phyloP scores from a whole-genome alignment of 805 yeast genomes.

The Wickerhamiella sorbophila region DNA sequence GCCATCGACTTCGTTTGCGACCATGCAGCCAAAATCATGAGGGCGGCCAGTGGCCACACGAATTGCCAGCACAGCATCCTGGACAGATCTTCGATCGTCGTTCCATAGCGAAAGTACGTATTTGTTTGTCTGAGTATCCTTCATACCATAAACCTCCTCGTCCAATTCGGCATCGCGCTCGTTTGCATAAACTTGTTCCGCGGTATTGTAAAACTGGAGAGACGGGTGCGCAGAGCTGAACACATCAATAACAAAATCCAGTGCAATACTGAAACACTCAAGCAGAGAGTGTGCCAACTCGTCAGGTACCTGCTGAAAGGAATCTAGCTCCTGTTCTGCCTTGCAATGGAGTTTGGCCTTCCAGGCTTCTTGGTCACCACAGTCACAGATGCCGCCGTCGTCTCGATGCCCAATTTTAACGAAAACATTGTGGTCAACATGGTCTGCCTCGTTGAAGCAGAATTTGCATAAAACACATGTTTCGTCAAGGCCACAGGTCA shows the following conservation, averaged over 20 bases:
- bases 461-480: conserved; percentile 69
- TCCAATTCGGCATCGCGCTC: conserved; percentile 26
- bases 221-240: conserved; percentile 17
- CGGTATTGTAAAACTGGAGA: conserved; percentile 17
- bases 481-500: conserved; percentile 65
- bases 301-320: conserved; percentile 27
- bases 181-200: conserved; percentile 21
- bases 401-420: conserved; percentile 43
- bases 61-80: conserved; percentile 58
- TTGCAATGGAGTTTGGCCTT: conserved; percentile 38
- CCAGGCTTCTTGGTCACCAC: conserved; percentile 87
- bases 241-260: conserved; percentile 25
- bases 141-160: conserved; percentile 34
- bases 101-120: conserved; percentile 55
- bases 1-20: conserved; percentile 45
- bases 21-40: conserved; percentile 54
- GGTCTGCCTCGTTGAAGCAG: conserved; percentile 59
- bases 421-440: conserved; percentile 57
- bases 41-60: conserved; percentile 49
- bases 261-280: conserved; percentile 15
- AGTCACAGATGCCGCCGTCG: conserved; percentile 72
- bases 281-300: conserved; percentile 40
- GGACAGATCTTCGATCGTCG: conserved; percentile 61
- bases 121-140: conserved; percentile 28
- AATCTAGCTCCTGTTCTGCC: conserved; percentile 21